Conservation (phyloP, 1,139 yeast species). For the Pichia sp. region DNA sequence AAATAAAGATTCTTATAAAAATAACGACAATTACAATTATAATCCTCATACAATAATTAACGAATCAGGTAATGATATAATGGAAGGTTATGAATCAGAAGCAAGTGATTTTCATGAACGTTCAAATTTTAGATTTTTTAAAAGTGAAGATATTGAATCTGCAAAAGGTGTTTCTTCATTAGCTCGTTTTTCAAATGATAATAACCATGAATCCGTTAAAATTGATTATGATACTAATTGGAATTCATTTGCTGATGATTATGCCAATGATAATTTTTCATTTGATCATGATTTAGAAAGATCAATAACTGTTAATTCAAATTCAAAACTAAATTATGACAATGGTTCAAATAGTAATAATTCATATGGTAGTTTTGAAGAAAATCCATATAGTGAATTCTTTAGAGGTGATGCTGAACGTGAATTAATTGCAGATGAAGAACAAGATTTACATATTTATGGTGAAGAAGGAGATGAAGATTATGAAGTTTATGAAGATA, state of each 20-base stretch:
- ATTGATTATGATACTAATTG: constrained; percentile 66
- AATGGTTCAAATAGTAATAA: background rate
- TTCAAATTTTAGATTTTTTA: constrained; percentile 66
- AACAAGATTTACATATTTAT: constrained; percentile 11
- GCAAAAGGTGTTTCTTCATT: constrained; percentile 86
- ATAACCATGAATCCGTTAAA: constrained; percentile 37
- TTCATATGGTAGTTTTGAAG: constrained; percentile 17
- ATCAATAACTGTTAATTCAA: background rate
- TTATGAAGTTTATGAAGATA: constrained; percentile 21
- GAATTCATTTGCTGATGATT: constrained; percentile 50
- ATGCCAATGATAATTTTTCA: constrained; percentile 15
- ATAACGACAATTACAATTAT: background rate
- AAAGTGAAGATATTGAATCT: constrained; percentile 71
- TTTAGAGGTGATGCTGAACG: constrained; percentile 20
- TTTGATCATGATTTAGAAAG: constrained; percentile 1
- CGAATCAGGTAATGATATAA: background rate
- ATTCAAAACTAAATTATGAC: constrained; percentile 1
- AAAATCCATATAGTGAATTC: constrained; percentile 18
- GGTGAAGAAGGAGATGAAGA: constrained; percentile 19
- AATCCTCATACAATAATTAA: background rate
- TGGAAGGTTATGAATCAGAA: constrained; percentile 18
- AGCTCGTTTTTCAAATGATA: constrained; percentile 39
- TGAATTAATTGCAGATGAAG: constrained; percentile 16
- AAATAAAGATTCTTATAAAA: background rate
- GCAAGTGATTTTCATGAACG: constrained; percentile 30